These are phyloP conservation scores for Aspergillus jensenii DNA, from an alignment of 2,329 filamentous ascomycete genomes.

Conservation along the genomic window DNA sequence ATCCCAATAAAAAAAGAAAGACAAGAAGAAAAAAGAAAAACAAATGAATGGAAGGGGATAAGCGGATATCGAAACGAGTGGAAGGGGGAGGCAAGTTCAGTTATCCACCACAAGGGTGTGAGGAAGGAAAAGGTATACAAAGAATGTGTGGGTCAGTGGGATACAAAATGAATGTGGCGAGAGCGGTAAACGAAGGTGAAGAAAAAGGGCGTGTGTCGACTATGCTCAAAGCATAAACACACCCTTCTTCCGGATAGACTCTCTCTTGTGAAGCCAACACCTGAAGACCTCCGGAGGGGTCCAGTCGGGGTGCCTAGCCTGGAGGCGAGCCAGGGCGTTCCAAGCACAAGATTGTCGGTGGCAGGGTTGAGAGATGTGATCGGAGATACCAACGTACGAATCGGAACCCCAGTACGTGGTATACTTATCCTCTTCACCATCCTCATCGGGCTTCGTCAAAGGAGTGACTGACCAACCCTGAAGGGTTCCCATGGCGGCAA, in stretches of 20 bases:
- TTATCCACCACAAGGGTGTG: neutral
- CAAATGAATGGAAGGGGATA: neutral
- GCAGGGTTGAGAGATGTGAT: neutral
- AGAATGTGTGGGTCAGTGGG: neutral
- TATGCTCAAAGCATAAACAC: neutral
- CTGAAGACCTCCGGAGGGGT: slow-evolving; percentile 1
- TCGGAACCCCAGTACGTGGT: slow-evolving; percentile 15
- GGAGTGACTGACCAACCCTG: slow-evolving; percentile 16
- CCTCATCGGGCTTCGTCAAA: slow-evolving; percentile 13
- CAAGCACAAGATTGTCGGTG: slow-evolving; percentile 2
- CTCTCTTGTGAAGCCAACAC: slow-evolving; percentile 2
- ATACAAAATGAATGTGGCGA: slow-evolving; percentile 5
- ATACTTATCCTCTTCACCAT: slow-evolving; percentile 13
- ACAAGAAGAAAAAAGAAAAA: neutral
- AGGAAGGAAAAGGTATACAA: neutral
- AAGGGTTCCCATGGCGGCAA: slow-evolving; percentile 10
- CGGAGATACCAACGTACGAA: slow-evolving; percentile 11
- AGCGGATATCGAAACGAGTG: neutral
- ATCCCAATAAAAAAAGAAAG: neutral
- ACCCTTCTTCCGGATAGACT: neutral
- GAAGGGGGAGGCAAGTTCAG: neutral
- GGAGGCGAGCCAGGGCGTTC: slow-evolving; percentile 1
- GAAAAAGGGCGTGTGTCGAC: neutral
- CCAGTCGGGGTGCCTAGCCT: neutral
- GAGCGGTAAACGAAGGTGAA: slow-evolving; percentile 5